Percentiles rank a stretch among this genome's conserved stretches.
Conservation (phyloP, 2,329 filamentous ascomycete species). For the Didymella pomorum region DNA sequence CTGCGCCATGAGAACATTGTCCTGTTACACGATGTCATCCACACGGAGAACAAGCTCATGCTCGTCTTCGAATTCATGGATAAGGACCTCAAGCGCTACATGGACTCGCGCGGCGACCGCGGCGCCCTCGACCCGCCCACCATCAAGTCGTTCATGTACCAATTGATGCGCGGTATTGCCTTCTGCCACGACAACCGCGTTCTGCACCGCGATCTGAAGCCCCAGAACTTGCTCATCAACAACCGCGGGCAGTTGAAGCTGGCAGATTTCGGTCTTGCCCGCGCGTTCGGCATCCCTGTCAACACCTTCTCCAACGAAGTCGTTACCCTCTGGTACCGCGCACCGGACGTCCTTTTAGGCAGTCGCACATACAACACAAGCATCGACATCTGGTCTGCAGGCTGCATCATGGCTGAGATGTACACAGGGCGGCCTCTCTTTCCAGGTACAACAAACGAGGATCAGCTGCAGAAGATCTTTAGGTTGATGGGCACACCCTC, state of each 20-base stretch:
- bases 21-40: constrained; percentile 96
- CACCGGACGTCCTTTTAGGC: constrained; percentile 92
- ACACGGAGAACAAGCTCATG: constrained; percentile 99
- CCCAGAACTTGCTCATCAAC: constrained; percentile 96
- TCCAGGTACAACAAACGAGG: constrained; percentile 97
- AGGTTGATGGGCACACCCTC: constrained; percentile 97
- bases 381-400: constrained; percentile 99
- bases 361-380: constrained; percentile 98
- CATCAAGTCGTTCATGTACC: constrained; percentile 99
- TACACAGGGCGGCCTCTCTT: constrained; percentile 95
- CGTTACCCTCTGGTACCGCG: constrained; percentile 96
- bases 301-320: constrained; percentile 99
- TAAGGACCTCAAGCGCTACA: constrained; percentile 97
- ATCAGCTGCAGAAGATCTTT: constrained; percentile 97
- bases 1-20: constrained; percentile 99
- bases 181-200: constrained; percentile 99
- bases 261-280: constrained; percentile 91
- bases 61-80: constrained; percentile 99
- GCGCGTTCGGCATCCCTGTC: constrained; percentile 95
- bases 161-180: constrained; percentile 92
- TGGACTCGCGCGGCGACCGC: constrained; percentile 91
- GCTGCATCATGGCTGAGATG: constrained; percentile 99
- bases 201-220: constrained; percentile 93
- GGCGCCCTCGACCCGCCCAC: constrained; percentile 87
- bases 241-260: constrained; percentile 89